Base-by-base conservation (phyloP, 2,329 filamentous ascomycete species). In the Lizonia empirigonia region DNA sequence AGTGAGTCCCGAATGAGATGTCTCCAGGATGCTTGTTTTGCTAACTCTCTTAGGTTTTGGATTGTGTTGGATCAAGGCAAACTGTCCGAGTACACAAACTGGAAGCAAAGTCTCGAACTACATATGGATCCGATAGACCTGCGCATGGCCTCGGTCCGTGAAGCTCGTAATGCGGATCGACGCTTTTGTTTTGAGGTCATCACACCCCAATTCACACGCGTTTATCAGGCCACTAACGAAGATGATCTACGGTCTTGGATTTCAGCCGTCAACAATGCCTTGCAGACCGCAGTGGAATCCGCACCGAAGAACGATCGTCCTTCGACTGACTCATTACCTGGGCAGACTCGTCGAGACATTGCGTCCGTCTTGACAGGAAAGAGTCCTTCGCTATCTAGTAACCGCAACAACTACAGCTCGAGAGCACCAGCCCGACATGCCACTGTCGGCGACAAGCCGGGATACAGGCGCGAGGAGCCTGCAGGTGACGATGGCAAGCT, bases 161-260 rank as follows among this genome's bases (percentile, higher is more conserved):
- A 99, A 76, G 93, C 95, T 32, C 87, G 94, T 19, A 96, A 95
- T 71, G 90, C 92, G 1, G 95, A 99, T 65, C 85, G 94, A 20
- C 85, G 94, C 5, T 99, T 99, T 74, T 97, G 93, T 74, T 99
- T 99, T 64, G 94, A 99, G 75, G 90, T 99, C 42, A 97, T 99
- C 53, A 99, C 94, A 0, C 95, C 95, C 7, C 90, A 94, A 40
- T 97, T 88, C 73, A 97, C 95, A 64, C 86, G 94, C 47, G 92
- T 97, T 13, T 99, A 97, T 73, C 94, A 99, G 76, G 94, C 93
- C 32, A 97, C 93, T 1, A 96, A 93, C 0, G 94, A 97, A 74
- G 94, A 99, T 30, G 94, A 99, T 65, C 96, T 99, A 90, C 91
- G 88, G 69, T 93, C 86, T 62, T 99, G 94, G 94, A 99, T 99